Percentiles rank a stretch among this genome's conserved stretches.
phyloP scores from a whole-genome alignment of 176 grass and related monocot species.

The Stipa capillata region DNA sequence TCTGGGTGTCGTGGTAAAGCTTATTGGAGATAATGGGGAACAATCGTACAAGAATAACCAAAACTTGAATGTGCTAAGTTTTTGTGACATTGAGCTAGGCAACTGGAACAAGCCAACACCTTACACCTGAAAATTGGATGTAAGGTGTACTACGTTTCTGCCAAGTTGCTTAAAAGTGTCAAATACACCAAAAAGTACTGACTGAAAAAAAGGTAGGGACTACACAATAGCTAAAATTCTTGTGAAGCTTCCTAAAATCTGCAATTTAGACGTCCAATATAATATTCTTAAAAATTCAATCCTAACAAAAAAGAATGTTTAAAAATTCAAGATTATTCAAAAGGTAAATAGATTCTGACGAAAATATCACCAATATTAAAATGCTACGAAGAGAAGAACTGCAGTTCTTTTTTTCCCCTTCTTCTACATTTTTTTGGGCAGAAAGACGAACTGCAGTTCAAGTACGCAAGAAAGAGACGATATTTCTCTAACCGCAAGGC shows the following conservation, averaged over 20 bases:
- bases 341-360: not conserved
- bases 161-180: not conserved
- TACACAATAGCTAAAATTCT: not conserved
- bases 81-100: no score
- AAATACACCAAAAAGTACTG: not conserved
- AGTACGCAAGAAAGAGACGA: not conserved
- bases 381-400: no score
- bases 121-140: not conserved
- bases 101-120: no score
- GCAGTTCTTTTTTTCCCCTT: no score
- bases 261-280: not conserved
- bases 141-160: not conserved
- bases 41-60: no score
- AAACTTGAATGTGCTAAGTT: no score
- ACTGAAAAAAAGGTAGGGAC: not conserved
- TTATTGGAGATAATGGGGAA: no score
- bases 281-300: not conserved
- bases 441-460: not conserved
- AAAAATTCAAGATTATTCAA: not conserved
- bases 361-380: not conserved
- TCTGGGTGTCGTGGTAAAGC: not conserved
- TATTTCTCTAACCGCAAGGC: not conserved
- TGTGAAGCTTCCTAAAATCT: not conserved
- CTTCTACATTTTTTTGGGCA: no score
- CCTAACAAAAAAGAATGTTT: not conserved